phyloP scores from a whole-genome alignment of 1,139 yeast genomes.

The Yamadazyma dushanensis region DNA sequence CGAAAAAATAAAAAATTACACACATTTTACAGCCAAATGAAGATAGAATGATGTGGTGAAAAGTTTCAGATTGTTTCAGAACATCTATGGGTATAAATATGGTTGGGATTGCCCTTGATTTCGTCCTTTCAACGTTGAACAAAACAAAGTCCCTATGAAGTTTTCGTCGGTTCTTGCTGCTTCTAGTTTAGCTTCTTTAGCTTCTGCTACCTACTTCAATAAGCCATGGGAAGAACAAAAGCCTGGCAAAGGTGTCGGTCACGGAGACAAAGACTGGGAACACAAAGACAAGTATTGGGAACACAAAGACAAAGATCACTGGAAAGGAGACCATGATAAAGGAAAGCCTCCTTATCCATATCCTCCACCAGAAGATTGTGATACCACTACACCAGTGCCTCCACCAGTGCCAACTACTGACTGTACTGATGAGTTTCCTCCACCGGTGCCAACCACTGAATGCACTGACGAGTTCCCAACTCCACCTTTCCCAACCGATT shows the following conservation, averaged over 20 bases:
- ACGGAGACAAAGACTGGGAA: slow-evolving; percentile 7
- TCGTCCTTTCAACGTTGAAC: neutral
- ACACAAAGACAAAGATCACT: no score
- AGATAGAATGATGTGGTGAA: neutral
- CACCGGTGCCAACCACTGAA: slow-evolving; percentile 5
- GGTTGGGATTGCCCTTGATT: neutral
- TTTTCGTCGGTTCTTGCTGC: slow-evolving; percentile 8
- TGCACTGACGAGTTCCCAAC: no score
- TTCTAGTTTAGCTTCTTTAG: slow-evolving; percentile 11
- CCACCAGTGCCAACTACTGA: slow-evolving; percentile 10
- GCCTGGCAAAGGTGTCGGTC: slow-evolving; percentile 2
- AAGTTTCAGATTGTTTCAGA: slow-evolving; percentile 1
- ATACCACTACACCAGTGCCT: slow-evolving; percentile 14
- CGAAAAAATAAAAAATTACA: no score
- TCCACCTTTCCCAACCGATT: slow-evolving; percentile 1
- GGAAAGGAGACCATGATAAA: neutral
- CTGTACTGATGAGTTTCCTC: slow-evolving; percentile 10
- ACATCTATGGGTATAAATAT: neutral
- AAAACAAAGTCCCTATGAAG: slow-evolving; percentile 9
- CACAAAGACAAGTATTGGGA: no score
- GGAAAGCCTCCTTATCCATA: neutral
- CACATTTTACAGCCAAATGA: slow-evolving; percentile 1
- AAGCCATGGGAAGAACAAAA: neutral
- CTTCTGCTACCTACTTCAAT: slow-evolving; percentile 9
- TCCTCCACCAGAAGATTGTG: neutral